These are phyloP conservation scores for Aspergillus transmontanensis DNA, from an alignment of 2,329 filamentous ascomycete genomes.

Conservation along the genomic window DNA sequence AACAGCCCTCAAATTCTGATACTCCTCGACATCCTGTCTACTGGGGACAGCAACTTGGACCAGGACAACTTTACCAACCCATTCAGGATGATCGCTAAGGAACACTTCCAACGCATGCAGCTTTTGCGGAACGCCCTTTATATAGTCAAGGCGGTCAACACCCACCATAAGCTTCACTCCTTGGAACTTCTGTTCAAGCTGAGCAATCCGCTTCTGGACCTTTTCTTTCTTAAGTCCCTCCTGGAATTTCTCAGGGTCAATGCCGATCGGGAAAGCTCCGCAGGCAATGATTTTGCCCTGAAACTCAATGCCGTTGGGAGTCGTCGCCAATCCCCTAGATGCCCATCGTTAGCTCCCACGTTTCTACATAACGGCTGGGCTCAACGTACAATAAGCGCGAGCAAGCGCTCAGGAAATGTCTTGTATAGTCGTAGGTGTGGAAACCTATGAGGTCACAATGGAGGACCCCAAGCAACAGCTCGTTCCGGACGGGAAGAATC, in stretches of 20 bases:
- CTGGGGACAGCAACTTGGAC: constrained; percentile 96
- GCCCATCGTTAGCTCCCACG: constrained; percentile 15
- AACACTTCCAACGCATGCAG: constrained; percentile 96
- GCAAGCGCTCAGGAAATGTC: constrained; percentile 95
- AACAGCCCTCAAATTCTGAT: constrained; percentile 91
- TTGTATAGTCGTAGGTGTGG: constrained; percentile 98
- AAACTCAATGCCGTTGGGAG: constrained; percentile 90
- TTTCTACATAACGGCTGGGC: not conserved
- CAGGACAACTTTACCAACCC: constrained; percentile 95
- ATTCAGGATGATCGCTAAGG: constrained; percentile 93
- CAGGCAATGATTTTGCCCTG: constrained; percentile 86
- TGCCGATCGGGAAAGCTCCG: constrained; percentile 95
- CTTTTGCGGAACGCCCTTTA: constrained; percentile 98
- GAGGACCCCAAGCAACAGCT: constrained; percentile 81
- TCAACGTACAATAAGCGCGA: constrained; percentile 79
- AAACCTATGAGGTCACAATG: constrained; percentile 96
- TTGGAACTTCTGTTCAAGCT: constrained; percentile 86
- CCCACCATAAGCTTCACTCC: constrained; percentile 96
- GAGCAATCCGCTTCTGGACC: constrained; percentile 83
- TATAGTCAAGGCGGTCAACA: constrained; percentile 95
- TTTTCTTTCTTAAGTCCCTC: constrained; percentile 83
- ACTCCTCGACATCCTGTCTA: constrained; percentile 94
- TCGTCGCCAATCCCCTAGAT: constrained; percentile 61
- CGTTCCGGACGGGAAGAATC: constrained; percentile 88
- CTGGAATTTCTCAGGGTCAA: constrained; percentile 94